These are phyloP conservation scores for Firmiana major DNA, from an alignment of 345 rosid species.

Conservation along the genomic window DNA sequence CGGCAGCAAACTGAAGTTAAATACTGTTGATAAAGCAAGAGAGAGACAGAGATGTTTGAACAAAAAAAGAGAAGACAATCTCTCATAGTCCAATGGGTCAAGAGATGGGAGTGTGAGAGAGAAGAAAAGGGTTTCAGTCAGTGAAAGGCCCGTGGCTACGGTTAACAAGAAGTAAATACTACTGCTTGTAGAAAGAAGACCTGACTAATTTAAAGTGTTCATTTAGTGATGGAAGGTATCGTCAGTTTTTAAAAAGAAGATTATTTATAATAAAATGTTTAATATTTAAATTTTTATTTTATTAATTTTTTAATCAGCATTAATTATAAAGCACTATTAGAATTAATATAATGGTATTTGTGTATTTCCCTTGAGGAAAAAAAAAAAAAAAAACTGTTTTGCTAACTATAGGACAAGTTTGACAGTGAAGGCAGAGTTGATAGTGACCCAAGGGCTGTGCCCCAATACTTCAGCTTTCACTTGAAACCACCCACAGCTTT, in stretches of 20 bases:
- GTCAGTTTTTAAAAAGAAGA: too few relatives aligned
- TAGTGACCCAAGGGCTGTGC: conserved; percentile 26
- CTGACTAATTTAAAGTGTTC: too few relatives aligned
- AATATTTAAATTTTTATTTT: too few relatives aligned
- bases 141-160: background rate
- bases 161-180: background rate
- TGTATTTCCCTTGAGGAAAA: too few relatives aligned
- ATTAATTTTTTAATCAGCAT: too few relatives aligned
- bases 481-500: background rate
- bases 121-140: too few relatives aligned
- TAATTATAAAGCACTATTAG: too few relatives aligned
- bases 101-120: background rate
- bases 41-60: conserved; percentile 10
- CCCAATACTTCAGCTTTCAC: background rate
- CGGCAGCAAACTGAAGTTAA: conserved; percentile 51
- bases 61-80: conserved; percentile 17
- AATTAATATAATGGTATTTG: too few relatives aligned
- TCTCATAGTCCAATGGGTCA: conserved; percentile 30
- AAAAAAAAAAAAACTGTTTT: conserved; percentile 15
- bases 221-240: too few relatives aligned
- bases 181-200: too few relatives aligned
- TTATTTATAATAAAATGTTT: too few relatives aligned
- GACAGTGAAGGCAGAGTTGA: conserved; percentile 23
- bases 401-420: conserved; percentile 37
- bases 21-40: conserved; percentile 39